Conservation (phyloP, 208 protist species). For the Lotmaria passim region DNA sequence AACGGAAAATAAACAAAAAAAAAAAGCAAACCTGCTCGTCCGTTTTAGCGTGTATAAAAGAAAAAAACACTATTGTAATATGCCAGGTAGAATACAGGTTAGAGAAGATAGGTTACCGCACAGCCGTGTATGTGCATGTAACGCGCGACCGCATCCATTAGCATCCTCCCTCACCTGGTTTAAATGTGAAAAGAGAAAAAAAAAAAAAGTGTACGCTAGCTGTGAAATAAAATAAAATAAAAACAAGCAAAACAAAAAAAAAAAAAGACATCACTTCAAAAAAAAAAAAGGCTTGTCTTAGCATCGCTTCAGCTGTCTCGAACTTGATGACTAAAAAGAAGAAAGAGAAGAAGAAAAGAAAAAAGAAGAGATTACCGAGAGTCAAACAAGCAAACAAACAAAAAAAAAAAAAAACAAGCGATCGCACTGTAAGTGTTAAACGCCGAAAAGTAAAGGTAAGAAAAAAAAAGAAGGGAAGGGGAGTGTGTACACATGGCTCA, state of each 20-base stretch:
- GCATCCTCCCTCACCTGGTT: background rate
- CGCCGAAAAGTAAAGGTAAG: background rate
- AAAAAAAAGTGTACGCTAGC: conserved; percentile 22
- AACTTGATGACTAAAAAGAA: background rate
- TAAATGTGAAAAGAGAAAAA: background rate
- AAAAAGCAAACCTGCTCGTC: too few relatives aligned
- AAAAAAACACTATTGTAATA: background rate
- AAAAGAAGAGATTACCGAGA: background rate
- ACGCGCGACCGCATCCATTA: background rate
- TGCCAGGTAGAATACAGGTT: background rate
- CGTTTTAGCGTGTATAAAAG: too few relatives aligned
- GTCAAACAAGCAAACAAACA: background rate
- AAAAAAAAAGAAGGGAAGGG: too few relatives aligned
- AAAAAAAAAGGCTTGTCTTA: too few relatives aligned
- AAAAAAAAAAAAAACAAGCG: conserved; percentile 5
- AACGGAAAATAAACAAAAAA: too few relatives aligned
- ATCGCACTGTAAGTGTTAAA: background rate
- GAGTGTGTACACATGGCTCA: background rate
- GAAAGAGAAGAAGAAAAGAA: background rate
- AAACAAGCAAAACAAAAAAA: conserved; percentile 12
- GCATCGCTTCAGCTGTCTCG: too few relatives aligned
- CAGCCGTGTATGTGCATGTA: background rate
- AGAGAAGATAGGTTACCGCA: background rate
- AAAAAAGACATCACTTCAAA: too few relatives aligned
- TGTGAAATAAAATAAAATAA: conserved; percentile 10